phyloP scores from a whole-genome alignment of 805 yeast species.

The Metschnikowia santaceciliae region DNA sequence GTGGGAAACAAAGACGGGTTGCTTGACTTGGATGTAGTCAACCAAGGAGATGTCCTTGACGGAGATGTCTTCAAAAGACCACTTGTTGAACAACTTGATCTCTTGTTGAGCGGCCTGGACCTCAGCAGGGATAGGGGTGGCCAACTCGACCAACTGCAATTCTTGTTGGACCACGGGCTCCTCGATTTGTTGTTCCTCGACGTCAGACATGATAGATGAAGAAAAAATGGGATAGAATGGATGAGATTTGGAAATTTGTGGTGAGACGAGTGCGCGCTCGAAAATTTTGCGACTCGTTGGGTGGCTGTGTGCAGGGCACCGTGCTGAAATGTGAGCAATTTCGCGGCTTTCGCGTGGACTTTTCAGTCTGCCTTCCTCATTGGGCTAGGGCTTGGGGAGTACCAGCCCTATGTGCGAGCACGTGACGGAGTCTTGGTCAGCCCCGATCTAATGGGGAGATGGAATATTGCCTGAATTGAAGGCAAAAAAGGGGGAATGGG shows the following conservation, averaged over 20 bases:
- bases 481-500: too few relatives aligned
- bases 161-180: conserved; percentile 84
- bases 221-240: conserved; percentile 8
- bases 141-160: conserved; percentile 77
- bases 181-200: conserved; percentile 56
- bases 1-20: conserved; percentile 97
- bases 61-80: conserved; percentile 98
- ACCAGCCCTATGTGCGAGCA: conserved; percentile 16
- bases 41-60: conserved; percentile 97
- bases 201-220: conserved; percentile 72
- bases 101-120: conserved; percentile 94
- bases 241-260: background rate
- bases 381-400: conserved; percentile 12
- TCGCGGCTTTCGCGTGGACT: conserved; percentile 13
- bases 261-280: conserved; percentile 4
- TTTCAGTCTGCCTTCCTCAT: conserved; percentile 17
- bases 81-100: conserved; percentile 98
- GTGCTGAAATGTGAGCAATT: conserved; percentile 16
- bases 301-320: conserved; percentile 12
- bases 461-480: too few relatives aligned
- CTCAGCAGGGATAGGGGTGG: conserved; percentile 95
- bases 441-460: too few relatives aligned
- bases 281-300: conserved; percentile 12
- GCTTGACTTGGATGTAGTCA: conserved; percentile 97
- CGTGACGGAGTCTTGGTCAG: conserved; percentile 11